Conservation (phyloP, 176 grass and related monocot genomes). For the Eleusine indica region DNA sequence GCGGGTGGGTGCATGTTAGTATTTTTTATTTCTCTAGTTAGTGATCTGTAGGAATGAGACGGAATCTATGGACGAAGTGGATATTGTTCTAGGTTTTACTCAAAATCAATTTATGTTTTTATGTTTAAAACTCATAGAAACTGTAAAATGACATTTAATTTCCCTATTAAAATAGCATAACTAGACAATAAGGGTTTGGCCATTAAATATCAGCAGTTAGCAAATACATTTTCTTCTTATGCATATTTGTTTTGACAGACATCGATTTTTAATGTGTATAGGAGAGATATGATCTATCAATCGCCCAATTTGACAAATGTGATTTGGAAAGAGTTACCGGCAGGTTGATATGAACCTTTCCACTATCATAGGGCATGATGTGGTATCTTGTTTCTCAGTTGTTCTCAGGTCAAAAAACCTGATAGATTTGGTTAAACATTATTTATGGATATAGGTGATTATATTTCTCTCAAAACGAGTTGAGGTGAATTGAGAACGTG, state of each 20-base stretch:
- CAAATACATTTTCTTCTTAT: too few relatives aligned
- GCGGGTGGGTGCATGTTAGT: conserved; percentile 44
- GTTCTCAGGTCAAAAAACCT: not conserved
- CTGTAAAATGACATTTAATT: not conserved
- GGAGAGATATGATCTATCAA: too few relatives aligned
- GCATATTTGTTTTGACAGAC: not conserved
- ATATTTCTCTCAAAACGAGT: not conserved
- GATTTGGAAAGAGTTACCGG: too few relatives aligned
- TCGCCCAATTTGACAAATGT: too few relatives aligned
- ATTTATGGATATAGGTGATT: not conserved
- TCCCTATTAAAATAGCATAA: not conserved
- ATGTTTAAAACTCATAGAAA: not conserved
- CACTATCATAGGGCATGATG: not conserved
- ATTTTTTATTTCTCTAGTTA: not conserved
- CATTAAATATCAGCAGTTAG: not conserved
- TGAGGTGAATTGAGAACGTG: not conserved
- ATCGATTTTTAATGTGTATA: not conserved
- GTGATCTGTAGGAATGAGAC: not conserved
- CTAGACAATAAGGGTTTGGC: not conserved
- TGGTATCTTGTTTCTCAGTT: not conserved
- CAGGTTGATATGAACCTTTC: too few relatives aligned
- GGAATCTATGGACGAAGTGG: not conserved
- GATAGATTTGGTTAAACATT: not conserved
- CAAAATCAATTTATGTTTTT: not conserved
- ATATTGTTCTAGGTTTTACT: not conserved